Evolutionary conservation across 305 asterid genomes (phyloP).

Genomic region (Andrographis paniculata): DNA sequence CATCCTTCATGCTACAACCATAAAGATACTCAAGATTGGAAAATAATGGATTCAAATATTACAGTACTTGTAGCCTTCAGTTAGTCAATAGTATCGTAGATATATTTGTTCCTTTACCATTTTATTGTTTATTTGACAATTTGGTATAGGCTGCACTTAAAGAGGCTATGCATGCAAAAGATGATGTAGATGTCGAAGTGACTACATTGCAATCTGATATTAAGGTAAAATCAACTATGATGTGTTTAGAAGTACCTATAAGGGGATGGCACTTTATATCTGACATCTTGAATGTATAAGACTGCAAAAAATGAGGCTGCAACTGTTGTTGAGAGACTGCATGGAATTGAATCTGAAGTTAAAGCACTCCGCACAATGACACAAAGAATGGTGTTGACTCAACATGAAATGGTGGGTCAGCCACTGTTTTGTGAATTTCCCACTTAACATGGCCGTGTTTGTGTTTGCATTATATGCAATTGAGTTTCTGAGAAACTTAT

Average conservation of each 20-base stretch:
- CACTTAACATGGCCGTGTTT: slow-evolving; percentile 3
- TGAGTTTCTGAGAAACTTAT: slow-evolving; percentile 20
- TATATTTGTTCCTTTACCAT: slow-evolving; percentile 13
- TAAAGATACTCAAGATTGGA: slow-evolving; percentile 9
- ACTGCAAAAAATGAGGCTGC: slow-evolving; percentile 59
- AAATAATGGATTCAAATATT: background rate
- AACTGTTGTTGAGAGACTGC: slow-evolving; percentile 55
- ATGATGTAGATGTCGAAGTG: slow-evolving; percentile 56
- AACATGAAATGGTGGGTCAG: slow-evolving; percentile 73
- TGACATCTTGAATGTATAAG: slow-evolving; percentile 34
- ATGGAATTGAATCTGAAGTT: slow-evolving; percentile 68
- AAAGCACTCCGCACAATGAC: slow-evolving; percentile 84
- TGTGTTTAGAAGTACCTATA: slow-evolving; percentile 13
- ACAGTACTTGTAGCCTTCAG: slow-evolving; percentile 4
- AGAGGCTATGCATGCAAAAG: slow-evolving; percentile 72
- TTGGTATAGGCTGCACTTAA: slow-evolving; percentile 70
- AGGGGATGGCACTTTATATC: slow-evolving; percentile 21
- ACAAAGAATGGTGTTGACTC: slow-evolving; percentile 89
- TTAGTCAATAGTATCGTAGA: slow-evolving; percentile 8
- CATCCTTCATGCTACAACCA: slow-evolving; percentile 12
- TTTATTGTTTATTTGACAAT: slow-evolving; percentile 12
- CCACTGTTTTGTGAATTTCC: slow-evolving; percentile 17
- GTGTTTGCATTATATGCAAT: slow-evolving; percentile 10
- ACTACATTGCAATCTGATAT: slow-evolving; percentile 56
- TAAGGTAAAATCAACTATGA: slow-evolving; percentile 33